Evolutionary conservation across 768 basidiomycete genomes (phyloP), one percentile per base, ranked within the genome.

Genomic region (Lactarius deliciosus): DNA sequence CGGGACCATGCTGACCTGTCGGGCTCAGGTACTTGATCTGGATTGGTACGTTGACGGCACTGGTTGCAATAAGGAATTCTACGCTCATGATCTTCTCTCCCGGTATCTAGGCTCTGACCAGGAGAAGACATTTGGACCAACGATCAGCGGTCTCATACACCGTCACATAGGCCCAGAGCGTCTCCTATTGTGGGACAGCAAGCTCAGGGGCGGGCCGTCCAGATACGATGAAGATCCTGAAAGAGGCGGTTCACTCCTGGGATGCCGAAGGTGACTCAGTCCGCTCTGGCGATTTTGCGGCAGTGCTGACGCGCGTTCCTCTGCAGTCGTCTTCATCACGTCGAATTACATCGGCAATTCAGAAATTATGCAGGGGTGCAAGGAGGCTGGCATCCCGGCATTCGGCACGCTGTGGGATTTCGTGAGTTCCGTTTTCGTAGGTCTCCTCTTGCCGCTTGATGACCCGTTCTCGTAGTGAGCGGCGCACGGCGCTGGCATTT

Each of bases 41-140:
- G 79, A 79, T 81, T 38, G 77, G 70, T 71, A n/a, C 45, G 66
- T 10, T 11, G 32, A 16, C 25, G 28, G 18, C 30, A n/a, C 28
- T 11, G 25, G 0, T 28, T 2, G 8, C 36, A 15, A 4, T 3
- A 1, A 30, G 8, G 13, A n/a, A 11, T 3, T 25, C 40, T 54
- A 50, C 1, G 18, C 41, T 64, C 15, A 45, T 18, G 38, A 6
- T 28, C 11, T 5, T 20, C 2, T 36, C 11, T 38, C 7, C 25
- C 32, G 43, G 41, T 25, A 8, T 18, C 50, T 43, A 69, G 77
- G 80, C 32, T 79, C 78, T 32, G 80, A 81, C 68, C 79, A 81
- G 61, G 78, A 79, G 68, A 80, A 80, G 72, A 81, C 80, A 15
- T 81, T 80, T 56, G 80, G 80, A 1, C 78, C 79, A 32, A 81